Conservation (phyloP, 2,329 filamentous ascomycete genomes). For the Chalaropsis thielavioides region DNA sequence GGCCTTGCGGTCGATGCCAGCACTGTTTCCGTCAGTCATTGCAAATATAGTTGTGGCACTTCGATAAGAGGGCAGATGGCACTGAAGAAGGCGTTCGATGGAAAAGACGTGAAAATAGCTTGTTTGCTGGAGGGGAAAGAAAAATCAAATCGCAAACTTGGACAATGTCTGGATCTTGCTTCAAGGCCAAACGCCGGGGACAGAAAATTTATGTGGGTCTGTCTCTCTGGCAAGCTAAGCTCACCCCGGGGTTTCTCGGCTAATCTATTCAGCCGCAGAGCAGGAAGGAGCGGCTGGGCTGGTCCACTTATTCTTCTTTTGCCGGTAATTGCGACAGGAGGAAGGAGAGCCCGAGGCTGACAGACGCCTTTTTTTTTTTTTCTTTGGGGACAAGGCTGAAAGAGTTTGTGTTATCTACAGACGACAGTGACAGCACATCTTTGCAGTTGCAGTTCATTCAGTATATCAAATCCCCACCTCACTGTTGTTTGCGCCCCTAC, state of each 20-base stretch:
- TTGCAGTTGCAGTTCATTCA: neutral
- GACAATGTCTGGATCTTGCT: too few species aligned
- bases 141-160: neutral
- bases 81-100: neutral
- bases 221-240: neutral
- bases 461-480: too few species aligned
- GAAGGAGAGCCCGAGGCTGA: conserved; percentile 12
- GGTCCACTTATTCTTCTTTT: neutral
- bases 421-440: neutral
- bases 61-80: neutral
- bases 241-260: conserved; percentile 6
- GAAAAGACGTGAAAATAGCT: neutral
- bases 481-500: neutral
- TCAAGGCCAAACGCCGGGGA: too few species aligned
- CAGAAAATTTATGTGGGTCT: conserved; percentile 3
- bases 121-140: neutral
- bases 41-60: conserved; percentile 24
- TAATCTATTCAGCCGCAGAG: neutral
- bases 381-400: conserved; percentile 12
- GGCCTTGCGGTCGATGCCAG: conserved; percentile 70
- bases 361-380: conserved; percentile 4
- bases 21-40: conserved; percentile 61
- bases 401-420: neutral
- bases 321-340: neutral
- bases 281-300: neutral